Conservation (phyloP, 1,284 basidiomycete genomes). For the Ceraceosorus guamensis region DNA sequence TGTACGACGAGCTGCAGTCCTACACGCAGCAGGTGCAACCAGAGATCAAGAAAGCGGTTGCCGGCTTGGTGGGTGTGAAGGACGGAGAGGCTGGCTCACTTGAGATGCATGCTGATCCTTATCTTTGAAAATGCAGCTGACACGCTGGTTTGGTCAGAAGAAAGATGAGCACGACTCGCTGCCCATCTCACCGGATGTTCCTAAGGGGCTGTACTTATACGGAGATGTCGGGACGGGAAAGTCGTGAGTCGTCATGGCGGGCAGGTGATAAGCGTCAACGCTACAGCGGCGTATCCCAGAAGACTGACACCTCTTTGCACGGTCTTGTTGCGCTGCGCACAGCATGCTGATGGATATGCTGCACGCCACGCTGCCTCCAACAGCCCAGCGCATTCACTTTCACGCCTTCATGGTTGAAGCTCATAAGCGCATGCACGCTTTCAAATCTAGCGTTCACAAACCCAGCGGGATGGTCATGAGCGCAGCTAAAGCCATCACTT, state of each 20-base stretch:
- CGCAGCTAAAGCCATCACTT: slow-evolving; percentile 9
- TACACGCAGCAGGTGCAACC: slow-evolving; percentile 53
- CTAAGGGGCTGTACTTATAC: slow-evolving; percentile 89
- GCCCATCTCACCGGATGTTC: slow-evolving; percentile 55
- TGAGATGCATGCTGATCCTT: not conserved
- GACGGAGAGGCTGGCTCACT: not conserved
- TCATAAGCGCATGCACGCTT: slow-evolving; percentile 79
- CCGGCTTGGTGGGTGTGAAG: too few species aligned
- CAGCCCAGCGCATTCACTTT: slow-evolving; percentile 80
- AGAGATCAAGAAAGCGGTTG: slow-evolving; percentile 27
- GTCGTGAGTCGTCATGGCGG: slow-evolving; percentile 9
- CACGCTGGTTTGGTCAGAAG: too few species aligned
- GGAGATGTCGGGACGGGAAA: slow-evolving; percentile 91
- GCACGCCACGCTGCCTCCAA: slow-evolving; percentile 76
- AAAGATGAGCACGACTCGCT: too few species aligned
- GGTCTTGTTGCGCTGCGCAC: too few species aligned
- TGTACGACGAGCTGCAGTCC: slow-evolving; percentile 65
- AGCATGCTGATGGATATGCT: slow-evolving; percentile 99
- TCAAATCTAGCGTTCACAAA: slow-evolving; percentile 40
- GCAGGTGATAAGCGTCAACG: not conserved
- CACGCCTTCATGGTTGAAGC: slow-evolving; percentile 91
- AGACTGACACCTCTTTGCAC: not conserved
- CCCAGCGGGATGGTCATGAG: slow-evolving; percentile 43
- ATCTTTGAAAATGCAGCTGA: slow-evolving; percentile 7
- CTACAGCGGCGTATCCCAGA: not conserved